Evolutionary conservation across 2,329 filamentous ascomycete genomes (phyloP).

Genomic region (Colletotrichum coccodes): DNA sequence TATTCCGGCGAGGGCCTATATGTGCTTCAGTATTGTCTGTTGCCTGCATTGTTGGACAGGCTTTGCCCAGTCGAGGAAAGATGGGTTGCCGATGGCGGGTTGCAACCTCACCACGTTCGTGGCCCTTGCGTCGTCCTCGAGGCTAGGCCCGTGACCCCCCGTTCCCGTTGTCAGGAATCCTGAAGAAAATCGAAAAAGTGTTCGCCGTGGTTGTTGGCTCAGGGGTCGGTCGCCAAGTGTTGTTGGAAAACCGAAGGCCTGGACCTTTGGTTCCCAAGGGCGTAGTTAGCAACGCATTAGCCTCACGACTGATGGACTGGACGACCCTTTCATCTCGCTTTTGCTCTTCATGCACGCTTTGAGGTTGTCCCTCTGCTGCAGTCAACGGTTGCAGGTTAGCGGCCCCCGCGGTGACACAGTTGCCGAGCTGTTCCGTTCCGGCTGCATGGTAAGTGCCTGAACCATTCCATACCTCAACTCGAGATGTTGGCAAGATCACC

Average conservation of each 20-base stretch:
- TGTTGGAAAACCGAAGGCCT: slow-evolving; percentile 6
- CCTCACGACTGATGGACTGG: slow-evolving; percentile 12
- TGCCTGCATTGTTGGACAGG: background rate
- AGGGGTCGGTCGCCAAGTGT: slow-evolving; percentile 14
- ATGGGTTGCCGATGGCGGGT: slow-evolving; percentile 27
- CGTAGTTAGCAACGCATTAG: background rate
- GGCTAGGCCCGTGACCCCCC: slow-evolving; percentile 12
- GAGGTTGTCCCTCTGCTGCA: slow-evolving; percentile 10
- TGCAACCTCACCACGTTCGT: slow-evolving; percentile 34
- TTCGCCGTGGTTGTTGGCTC: background rate
- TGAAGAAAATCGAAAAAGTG: background rate
- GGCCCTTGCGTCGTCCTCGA: slow-evolving; percentile 3
- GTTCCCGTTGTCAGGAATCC: background rate
- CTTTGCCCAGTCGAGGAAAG: slow-evolving; percentile 28
- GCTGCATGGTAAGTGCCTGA: slow-evolving; percentile 31
- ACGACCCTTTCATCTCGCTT: slow-evolving; percentile 31
- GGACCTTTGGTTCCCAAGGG: background rate
- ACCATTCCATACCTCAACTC: slow-evolving; percentile 8
- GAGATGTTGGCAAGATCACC: slow-evolving; percentile 21
- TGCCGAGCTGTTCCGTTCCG: slow-evolving; percentile 24
- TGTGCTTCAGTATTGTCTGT: slow-evolving; percentile 19
- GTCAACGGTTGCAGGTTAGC: slow-evolving; percentile 19
- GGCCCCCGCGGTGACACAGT: slow-evolving; percentile 18
- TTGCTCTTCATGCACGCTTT: slow-evolving; percentile 23
- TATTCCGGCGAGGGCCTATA: slow-evolving; percentile 1